Conservation (phyloP, 148 eudicot species). For the Gaultheria prostrata region DNA sequence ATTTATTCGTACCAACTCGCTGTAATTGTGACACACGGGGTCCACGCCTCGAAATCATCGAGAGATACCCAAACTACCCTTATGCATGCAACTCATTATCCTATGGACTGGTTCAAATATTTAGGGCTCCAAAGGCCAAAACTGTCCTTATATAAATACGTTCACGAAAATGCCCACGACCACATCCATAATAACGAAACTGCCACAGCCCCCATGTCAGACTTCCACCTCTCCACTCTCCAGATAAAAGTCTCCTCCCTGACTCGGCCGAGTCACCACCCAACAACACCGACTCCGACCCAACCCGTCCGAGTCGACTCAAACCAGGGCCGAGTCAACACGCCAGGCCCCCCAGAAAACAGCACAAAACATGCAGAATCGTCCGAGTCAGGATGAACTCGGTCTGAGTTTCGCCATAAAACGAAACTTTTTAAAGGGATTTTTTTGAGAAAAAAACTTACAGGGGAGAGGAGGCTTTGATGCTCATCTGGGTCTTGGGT, state of each 20-base stretch:
- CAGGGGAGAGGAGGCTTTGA: constrained; percentile 20
- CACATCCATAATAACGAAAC: not conserved
- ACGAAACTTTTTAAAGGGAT: too few species aligned
- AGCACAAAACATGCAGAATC: not conserved
- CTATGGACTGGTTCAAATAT: not conserved
- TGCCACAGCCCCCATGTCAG: not conserved
- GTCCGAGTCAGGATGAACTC: not conserved
- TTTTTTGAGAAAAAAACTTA: constrained; percentile 26
- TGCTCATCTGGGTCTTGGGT: constrained; percentile 17
- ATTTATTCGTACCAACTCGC: constrained; percentile 3
- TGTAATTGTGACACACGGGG: not conserved
- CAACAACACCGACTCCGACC: not conserved
- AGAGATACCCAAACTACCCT: constrained; percentile 4
- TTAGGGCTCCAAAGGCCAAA: constrained; percentile 1
- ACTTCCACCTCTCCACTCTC: not conserved
- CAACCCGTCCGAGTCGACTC: constrained; percentile 4
- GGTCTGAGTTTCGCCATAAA: too few species aligned
- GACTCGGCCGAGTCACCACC: not conserved
- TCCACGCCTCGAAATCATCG: not conserved
- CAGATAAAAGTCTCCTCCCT: not conserved
- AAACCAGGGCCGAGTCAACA: not conserved
- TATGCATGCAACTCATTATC: not conserved
- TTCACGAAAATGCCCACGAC: not conserved
- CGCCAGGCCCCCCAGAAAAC: not conserved
- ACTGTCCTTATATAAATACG: not conserved